phyloP scores from a whole-genome alignment of 1,284 basidiomycete genomes.

The Ustilago loliicola region DNA sequence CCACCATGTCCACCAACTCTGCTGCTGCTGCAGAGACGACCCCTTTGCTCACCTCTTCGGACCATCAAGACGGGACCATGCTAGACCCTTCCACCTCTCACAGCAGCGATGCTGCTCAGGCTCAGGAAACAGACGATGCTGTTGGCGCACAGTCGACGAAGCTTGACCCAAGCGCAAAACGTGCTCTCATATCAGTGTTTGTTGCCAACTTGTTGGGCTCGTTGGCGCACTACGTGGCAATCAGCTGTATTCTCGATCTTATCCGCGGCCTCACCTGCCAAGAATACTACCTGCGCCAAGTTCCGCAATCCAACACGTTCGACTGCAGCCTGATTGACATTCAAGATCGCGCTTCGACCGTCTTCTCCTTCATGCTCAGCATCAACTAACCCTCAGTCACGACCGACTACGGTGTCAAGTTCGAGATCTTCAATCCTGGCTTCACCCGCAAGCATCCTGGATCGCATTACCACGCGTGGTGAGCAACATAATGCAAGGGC shows the following conservation, averaged over 20 bases:
- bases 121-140: too few relatives aligned
- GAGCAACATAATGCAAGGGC: too few relatives aligned
- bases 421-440: too few relatives aligned
- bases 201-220: slow-evolving; percentile 8
- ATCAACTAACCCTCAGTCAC: too few relatives aligned
- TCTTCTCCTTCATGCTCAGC: slow-evolving; percentile 15
- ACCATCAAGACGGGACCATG: too few relatives aligned
- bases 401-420: too few relatives aligned
- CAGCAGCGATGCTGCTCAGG: too few relatives aligned
- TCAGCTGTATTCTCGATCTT: slow-evolving; percentile 8
- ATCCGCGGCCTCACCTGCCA: slow-evolving; percentile 13
- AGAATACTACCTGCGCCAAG: neutral
- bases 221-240: slow-evolving; percentile 7
- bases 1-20: too few relatives aligned
- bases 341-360: slow-evolving; percentile 7
- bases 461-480: too few relatives aligned
- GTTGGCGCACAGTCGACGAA: neutral
- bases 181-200: slow-evolving; percentile 7
- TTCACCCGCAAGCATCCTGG: slow-evolving; percentile 4
- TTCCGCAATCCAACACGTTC: neutral
- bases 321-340: slow-evolving; percentile 8
- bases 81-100: too few relatives aligned
- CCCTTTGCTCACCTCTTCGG: too few relatives aligned
- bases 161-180: neutral
- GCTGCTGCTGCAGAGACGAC: too few relatives aligned